Conservation (phyloP, 495 filamentous ascomycete genomes). For the Penicillium robsamsonii region DNA sequence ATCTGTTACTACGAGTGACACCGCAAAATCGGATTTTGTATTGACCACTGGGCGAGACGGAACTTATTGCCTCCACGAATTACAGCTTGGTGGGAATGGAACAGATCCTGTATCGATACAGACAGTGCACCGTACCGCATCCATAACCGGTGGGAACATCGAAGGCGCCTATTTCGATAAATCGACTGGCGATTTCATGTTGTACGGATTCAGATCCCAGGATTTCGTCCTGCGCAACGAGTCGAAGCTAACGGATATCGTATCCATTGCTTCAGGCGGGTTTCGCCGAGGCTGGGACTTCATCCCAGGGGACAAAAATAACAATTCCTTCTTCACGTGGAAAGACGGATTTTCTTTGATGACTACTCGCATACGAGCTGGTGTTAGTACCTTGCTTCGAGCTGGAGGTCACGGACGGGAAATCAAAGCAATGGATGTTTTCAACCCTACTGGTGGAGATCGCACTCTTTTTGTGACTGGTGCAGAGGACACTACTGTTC, state of each 20-base stretch:
- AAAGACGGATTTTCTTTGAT: conserved; percentile 42
- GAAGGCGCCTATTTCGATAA: conserved; percentile 62
- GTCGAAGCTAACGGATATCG: conserved; percentile 59
- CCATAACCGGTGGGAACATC: conserved; percentile 65
- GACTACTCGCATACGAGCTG: conserved; percentile 46
- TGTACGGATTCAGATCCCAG: conserved; percentile 79
- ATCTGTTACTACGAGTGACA: conserved; percentile 11
- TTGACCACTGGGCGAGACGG: conserved; percentile 76
- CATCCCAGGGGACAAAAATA: conserved; percentile 30
- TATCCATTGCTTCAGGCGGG: conserved; percentile 76
- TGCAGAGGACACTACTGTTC: conserved; percentile 83
- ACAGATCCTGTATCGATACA: conserved; percentile 25
- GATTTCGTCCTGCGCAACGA: conserved; percentile 80
- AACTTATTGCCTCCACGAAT: conserved; percentile 57
- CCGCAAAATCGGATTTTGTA: conserved; percentile 28
- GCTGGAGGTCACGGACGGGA: conserved; percentile 82
- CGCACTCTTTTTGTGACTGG: conserved; percentile 66
- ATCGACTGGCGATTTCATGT: conserved; percentile 50
- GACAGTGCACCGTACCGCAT: conserved; percentile 52
- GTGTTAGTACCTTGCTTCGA: conserved; percentile 55
- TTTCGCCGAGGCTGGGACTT: conserved; percentile 70
- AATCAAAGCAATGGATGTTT: conserved; percentile 72
- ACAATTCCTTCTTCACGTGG: conserved; percentile 50
- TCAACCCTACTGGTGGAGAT: conserved; percentile 14
- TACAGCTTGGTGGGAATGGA: conserved; percentile 12